These are phyloP conservation scores for Phytophthora syringae DNA, from an alignment of 352 stramenopile genomes.

Conservation along the genomic window DNA sequence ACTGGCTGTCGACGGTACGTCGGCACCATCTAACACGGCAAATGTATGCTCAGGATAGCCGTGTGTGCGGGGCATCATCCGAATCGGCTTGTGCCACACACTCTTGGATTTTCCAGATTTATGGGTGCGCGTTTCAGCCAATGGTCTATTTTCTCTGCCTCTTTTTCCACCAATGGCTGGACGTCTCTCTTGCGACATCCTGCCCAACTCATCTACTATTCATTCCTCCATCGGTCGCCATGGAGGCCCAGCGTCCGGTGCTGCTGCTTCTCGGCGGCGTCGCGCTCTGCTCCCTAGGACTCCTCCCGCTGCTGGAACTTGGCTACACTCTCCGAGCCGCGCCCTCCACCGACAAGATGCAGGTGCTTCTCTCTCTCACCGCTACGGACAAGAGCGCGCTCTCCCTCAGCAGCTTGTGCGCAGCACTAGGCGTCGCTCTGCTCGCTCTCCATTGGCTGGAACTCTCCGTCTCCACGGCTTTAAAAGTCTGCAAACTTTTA, in stretches of 20 bases:
- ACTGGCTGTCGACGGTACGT: background rate
- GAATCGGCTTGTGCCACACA: conserved; percentile 8
- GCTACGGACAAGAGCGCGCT: conserved; percentile 37
- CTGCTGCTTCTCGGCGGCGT: conserved; percentile 29
- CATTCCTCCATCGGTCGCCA: conserved; percentile 10
- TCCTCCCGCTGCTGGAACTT: conserved; percentile 44
- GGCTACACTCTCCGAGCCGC: conserved; percentile 8
- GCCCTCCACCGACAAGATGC: conserved; percentile 14
- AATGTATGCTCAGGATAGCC: no score
- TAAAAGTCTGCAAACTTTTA: conserved; percentile 20
- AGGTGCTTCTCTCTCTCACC: conserved; percentile 30
- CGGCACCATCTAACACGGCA: no score
- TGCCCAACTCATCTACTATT: conserved; percentile 2
- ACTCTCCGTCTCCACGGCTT: conserved; percentile 3
- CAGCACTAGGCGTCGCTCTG: conserved; percentile 25
- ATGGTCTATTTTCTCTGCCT: background rate
- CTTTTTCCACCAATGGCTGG: conserved; percentile 12
- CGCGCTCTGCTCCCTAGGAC: conserved; percentile 29
- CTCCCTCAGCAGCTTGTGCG: conserved; percentile 16
- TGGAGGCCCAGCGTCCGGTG: conserved; percentile 20
- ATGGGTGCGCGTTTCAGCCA: conserved; percentile 10
- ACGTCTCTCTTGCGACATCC: conserved; percentile 22
- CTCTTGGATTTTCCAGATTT: conserved; percentile 21
- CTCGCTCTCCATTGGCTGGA: conserved; percentile 38
- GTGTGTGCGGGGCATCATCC: background rate